A percentile compares a stretch with the other conserved stretches of the same genome.
phyloP scores from a whole-genome alignment of 2,329 filamentous ascomycete genomes.

The Hymenoscyphus infarciens region DNA sequence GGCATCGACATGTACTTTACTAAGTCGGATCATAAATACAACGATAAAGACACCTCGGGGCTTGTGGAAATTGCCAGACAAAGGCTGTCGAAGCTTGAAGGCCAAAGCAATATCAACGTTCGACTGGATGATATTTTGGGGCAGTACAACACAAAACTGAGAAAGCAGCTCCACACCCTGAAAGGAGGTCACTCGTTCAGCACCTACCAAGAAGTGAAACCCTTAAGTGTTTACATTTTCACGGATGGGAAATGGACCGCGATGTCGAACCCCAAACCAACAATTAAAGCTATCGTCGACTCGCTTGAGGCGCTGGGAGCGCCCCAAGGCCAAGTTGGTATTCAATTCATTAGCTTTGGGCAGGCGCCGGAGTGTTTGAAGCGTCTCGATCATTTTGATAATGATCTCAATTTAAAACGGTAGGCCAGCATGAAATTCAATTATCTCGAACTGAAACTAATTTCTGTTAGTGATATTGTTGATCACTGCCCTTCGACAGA shows the following conservation, averaged over 20 bases:
- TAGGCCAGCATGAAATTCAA: background rate
- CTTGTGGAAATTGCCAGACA: background rate
- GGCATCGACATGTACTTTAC: constrained; percentile 19
- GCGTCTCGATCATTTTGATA: constrained; percentile 13
- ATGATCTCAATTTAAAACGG: constrained; percentile 8
- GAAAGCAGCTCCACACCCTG: no score
- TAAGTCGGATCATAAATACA: background rate
- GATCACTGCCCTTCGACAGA: constrained; percentile 10
- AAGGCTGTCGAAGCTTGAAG: background rate
- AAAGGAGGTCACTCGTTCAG: no score
- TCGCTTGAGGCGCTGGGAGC: background rate
- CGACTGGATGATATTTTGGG: background rate
- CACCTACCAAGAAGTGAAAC: background rate
- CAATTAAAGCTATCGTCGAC: constrained; percentile 8
- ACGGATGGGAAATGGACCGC: constrained; percentile 13
- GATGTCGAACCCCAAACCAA: background rate
- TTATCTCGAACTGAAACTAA: background rate
- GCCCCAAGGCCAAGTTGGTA: constrained; percentile 15
- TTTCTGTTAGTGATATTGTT: constrained; percentile 9
- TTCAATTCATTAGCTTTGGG: constrained; percentile 26
- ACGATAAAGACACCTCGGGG: constrained; percentile 6
- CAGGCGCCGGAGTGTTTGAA: constrained; percentile 7
- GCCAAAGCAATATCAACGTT: constrained; percentile 7
- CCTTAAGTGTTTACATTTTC: constrained; percentile 13
- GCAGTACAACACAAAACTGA: background rate